Conservation (phyloP, 202 grass and related monocot species). For the Carex sylvatica region DNA sequence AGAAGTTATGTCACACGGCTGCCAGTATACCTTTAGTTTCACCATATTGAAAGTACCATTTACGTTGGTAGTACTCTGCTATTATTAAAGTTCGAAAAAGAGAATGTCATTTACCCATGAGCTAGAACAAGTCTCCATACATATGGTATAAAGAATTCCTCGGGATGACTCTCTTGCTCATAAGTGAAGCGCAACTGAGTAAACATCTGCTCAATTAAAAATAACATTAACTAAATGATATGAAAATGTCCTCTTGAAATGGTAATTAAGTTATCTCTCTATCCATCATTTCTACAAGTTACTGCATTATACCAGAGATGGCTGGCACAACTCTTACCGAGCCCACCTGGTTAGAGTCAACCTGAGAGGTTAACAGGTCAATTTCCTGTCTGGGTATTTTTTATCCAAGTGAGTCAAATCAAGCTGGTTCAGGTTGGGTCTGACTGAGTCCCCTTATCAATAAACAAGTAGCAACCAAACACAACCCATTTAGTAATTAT, state of each 20-base stretch:
- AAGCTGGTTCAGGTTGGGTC: background rate
- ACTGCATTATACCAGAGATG: background rate
- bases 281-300: slow-evolving; percentile 26
- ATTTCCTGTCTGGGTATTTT: background rate
- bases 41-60: background rate
- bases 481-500: background rate
- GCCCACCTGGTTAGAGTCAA: background rate
- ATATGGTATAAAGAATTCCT: slow-evolving; percentile 99
- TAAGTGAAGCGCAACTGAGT: slow-evolving; percentile 96
- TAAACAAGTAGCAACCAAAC: background rate
- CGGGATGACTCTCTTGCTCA: slow-evolving; percentile 98
- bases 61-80: background rate
- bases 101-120: slow-evolving; percentile 50
- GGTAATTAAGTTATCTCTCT: slow-evolving; percentile 23
- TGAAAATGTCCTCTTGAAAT: background rate
- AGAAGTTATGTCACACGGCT: background rate
- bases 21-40: background rate
- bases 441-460: background rate
- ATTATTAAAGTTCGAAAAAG: background rate
- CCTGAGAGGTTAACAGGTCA: background rate
- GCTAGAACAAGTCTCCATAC: slow-evolving; percentile 89
- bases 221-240: background rate
- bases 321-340: background rate
- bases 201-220: slow-evolving; percentile 82
- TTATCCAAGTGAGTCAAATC: background rate